Base-by-base conservation (phyloP, 2,329 filamentous ascomycete genomes). In the Alternaria sp. region DNA sequence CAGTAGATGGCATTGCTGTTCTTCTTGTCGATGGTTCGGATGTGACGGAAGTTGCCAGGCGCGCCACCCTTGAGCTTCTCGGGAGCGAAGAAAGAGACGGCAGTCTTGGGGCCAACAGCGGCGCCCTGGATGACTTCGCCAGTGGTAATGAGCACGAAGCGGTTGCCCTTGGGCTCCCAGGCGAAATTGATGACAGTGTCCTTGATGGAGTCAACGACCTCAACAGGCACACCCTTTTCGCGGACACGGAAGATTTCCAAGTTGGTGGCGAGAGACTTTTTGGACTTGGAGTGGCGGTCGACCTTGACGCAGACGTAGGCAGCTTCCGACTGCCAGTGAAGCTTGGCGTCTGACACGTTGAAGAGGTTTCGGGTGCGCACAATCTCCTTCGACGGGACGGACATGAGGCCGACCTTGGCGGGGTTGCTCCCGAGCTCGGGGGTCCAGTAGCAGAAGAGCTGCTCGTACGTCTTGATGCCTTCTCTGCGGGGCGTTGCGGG, bases 1-100 rank as follows among this genome's bases (percentile, higher is more conserved):
- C 96, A 99, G 89, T 98, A 98, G 78, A 99, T 99, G 70, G 93
- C 94, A 78, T 99, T 99, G 88, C 92, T 97, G 84, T 96, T 98
- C 89, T 98, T 98, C 89, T 98, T 98, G 75, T 99, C 96, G 60
- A 97, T 86, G 9, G 94, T 98, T 68, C 94, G 90, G 71, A 98
- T 90, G 79, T 96, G 93, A 86, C 95, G 96, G 88, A 98, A 99
- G 86, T 97, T 97, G 68, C 96, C 96, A 33, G 92, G 86, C 23
- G 87, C 86, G 56, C 88, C 82, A 60, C 87, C 93, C 88, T 98
- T 99, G 76, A 88, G 84, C 86, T 97, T 98, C 82, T 99, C 96
- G 0, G 96, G 94, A 73, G 93, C 95, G 86, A 97, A 99, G 88
- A 99, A 99, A 33, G 93, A 88, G 20, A 98, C 95, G 0, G 94